Conservation (phyloP, 73 alveolate genomes). For the Breviolum minutum region DNA sequence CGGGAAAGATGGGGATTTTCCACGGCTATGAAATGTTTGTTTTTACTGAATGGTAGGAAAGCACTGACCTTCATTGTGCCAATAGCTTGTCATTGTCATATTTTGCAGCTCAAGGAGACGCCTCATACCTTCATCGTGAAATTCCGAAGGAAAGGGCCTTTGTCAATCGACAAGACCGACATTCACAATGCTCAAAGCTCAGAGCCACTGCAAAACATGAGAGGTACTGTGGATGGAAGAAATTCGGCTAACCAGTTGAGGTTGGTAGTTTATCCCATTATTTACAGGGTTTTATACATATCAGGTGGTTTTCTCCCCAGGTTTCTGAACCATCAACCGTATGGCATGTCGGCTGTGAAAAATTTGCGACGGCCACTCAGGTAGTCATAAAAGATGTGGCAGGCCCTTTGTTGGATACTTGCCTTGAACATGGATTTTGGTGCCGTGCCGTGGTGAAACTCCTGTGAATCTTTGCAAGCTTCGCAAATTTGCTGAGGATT, state of each 20-base stretch:
- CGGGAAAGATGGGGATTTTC: neutral
- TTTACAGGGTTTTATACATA: neutral
- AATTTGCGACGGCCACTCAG: too few species aligned
- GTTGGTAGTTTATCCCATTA: neutral
- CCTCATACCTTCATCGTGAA: conserved; percentile 49
- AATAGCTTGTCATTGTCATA: neutral
- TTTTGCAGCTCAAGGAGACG: neutral
- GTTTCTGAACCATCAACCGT: too few species aligned
- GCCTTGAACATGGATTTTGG: too few species aligned
- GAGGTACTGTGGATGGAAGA: too few species aligned
- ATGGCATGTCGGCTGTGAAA: too few species aligned
- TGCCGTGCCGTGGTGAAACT: too few species aligned
- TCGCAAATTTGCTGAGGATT: neutral
- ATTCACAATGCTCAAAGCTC: neutral
- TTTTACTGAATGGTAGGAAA: too few species aligned
- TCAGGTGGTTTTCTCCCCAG: neutral
- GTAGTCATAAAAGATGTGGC: conserved; percentile 28
- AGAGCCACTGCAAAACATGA: neutral
- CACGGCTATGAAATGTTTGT: too few species aligned
- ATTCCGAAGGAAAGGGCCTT: conserved; percentile 35
- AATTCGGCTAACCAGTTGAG: neutral
- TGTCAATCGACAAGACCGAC: conserved; percentile 49
- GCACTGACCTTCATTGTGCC: too few species aligned
- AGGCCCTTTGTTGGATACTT: conserved; percentile 24
- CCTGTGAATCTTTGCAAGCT: neutral